Conservation (phyloP, 257 asterid species). For the Cordia subcordata region DNA sequence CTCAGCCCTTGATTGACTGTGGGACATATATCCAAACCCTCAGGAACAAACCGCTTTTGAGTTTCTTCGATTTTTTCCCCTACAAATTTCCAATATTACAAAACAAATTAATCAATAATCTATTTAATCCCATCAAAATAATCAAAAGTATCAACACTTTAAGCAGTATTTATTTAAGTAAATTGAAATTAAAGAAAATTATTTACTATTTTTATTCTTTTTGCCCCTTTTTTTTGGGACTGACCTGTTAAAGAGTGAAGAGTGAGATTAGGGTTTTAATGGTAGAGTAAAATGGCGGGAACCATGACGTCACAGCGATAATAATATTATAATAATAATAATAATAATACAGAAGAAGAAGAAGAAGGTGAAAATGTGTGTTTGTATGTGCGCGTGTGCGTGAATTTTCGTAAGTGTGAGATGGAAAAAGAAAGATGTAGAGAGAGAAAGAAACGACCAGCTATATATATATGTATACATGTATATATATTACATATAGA, state of each 20-base stretch:
- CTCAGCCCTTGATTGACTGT: constrained; percentile 36
- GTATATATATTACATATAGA: too few relatives aligned
- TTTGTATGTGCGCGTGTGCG: not conserved
- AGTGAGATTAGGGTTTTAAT: constrained; percentile 40
- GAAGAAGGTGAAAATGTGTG: not conserved
- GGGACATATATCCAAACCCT: constrained; percentile 41
- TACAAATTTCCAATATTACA: constrained; percentile 44
- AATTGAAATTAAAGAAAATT: not conserved
- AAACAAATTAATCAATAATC: constrained; percentile 10
- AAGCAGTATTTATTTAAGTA: not conserved
- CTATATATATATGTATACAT: not conserved
- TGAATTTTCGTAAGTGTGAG: not conserved
- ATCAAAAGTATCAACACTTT: too few relatives aligned
- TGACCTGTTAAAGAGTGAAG: constrained; percentile 34
- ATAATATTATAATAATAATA: too few relatives aligned
- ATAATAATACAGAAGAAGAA: constrained; percentile 6
- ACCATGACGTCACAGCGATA: constrained; percentile 25
- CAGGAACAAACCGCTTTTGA: constrained; percentile 15
- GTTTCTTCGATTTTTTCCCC: constrained; percentile 4
- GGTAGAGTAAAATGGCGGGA: constrained; percentile 39
- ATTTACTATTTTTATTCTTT: constrained; percentile 3
- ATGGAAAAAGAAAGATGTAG: not conserved
- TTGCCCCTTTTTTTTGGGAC: not conserved
- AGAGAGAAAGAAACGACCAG: not conserved
- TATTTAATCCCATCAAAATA: not conserved